Evolutionary conservation across 768 basidiomycete genomes (phyloP).

Genomic region (Pholiota conissans): DNA sequence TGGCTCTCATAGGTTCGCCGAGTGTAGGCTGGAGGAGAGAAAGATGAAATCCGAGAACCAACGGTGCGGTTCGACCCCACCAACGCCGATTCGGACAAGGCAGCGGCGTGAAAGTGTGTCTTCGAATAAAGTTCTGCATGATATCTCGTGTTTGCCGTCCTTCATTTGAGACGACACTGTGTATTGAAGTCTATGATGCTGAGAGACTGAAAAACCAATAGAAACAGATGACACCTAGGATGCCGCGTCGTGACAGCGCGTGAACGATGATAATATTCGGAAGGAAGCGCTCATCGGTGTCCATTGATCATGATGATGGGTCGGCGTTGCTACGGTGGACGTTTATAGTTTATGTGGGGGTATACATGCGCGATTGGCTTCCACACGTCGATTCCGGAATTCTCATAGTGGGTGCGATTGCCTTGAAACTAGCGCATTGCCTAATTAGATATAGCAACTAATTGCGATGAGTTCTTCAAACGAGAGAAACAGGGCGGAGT

Average conservation of each 20-base stretch:
- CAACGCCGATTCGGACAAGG: neutral
- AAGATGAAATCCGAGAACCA: neutral
- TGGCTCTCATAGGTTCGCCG: neutral
- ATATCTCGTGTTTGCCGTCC: neutral
- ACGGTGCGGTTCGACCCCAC: neutral
- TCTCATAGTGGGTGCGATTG: neutral
- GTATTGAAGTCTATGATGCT: neutral
- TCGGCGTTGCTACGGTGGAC: neutral
- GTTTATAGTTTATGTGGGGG: neutral
- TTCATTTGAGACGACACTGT: neutral
- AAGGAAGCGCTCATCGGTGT: neutral
- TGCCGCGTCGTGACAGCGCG: neutral
- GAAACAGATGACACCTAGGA: neutral
- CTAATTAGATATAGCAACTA: no score
- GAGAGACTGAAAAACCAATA: neutral
- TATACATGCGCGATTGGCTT: neutral
- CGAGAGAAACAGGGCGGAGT: no score
- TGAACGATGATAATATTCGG: neutral
- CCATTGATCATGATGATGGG: neutral
- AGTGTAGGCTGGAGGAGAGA: neutral
- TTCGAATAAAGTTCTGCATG: neutral
- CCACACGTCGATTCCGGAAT: neutral
- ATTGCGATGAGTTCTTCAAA: no score
- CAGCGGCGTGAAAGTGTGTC: neutral
- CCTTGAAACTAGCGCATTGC: no score